These are phyloP conservation scores for Cladosporium sp. DNA, from an alignment of 2,329 filamentous ascomycete species.

Conservation along the genomic window DNA sequence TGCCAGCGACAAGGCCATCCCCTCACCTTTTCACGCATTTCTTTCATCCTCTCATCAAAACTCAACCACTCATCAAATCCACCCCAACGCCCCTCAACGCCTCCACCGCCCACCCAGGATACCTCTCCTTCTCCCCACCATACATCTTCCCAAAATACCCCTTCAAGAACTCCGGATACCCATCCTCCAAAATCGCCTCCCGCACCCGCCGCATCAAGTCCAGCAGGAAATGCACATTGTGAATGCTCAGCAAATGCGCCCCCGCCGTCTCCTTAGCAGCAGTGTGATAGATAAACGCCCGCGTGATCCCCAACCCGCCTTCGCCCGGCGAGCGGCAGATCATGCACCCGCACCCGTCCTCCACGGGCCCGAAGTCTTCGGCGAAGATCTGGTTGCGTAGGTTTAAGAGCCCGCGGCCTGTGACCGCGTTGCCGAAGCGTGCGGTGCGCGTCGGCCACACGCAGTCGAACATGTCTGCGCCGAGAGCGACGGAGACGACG, in stretches of 20 bases:
- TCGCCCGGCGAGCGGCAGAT: constrained; percentile 67
- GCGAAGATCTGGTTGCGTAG: constrained; percentile 75
- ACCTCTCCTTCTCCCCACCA: constrained; percentile 60
- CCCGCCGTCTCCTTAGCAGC: constrained; percentile 93
- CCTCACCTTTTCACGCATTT: neutral
- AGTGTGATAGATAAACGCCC: constrained; percentile 89
- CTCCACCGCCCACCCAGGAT: constrained; percentile 81
- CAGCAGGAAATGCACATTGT: constrained; percentile 93
- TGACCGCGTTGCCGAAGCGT: constrained; percentile 92
- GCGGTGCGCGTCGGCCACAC: constrained; percentile 98
- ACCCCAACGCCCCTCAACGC: constrained; percentile 80
- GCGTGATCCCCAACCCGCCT: constrained; percentile 77
- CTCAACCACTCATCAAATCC: constrained; percentile 57
- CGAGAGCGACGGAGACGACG: constrained; percentile 87
- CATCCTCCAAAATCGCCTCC: constrained; percentile 55
- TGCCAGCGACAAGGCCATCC: neutral
- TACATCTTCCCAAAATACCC: constrained; percentile 79
- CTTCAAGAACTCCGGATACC: constrained; percentile 75
- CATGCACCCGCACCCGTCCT: constrained; percentile 77
- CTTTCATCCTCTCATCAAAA: neutral
- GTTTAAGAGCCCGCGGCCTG: constrained; percentile 77
- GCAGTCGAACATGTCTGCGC: constrained; percentile 99
- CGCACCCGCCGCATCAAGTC: constrained; percentile 76
- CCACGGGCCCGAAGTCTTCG: constrained; percentile 79
- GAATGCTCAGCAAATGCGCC: constrained; percentile 82